Evolutionary conservation across 352 stramenopile genomes (phyloP).

Genomic region (Peronospora destructor): DNA sequence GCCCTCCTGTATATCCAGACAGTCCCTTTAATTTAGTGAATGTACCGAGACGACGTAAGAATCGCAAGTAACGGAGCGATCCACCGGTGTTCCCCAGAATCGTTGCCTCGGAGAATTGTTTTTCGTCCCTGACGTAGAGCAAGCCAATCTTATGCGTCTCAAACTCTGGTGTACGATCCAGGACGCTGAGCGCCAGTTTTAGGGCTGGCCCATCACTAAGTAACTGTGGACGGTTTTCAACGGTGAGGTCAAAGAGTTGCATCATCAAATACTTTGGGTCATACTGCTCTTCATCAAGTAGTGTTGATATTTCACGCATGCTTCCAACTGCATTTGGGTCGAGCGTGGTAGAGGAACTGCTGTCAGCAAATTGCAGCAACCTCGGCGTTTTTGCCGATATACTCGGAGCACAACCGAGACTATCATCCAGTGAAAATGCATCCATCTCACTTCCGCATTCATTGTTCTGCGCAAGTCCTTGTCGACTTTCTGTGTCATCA

Average conservation of each 20-base stretch:
- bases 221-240: conserved; percentile 47
- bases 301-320: neutral
- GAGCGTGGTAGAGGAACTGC: neutral
- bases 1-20: conserved; percentile 59
- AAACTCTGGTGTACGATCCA: conserved; percentile 74
- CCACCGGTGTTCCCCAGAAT: conserved; percentile 68
- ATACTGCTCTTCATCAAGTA: conserved; percentile 14
- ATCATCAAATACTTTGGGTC: conserved; percentile 78
- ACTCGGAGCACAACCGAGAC: neutral
- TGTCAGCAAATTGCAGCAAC: conserved; percentile 9
- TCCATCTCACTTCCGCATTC: conserved; percentile 16
- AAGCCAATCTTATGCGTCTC: conserved; percentile 86
- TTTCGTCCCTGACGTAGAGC: conserved; percentile 57
- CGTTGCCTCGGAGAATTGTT: conserved; percentile 52
- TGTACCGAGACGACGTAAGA: conserved; percentile 58
- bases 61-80: conserved; percentile 66
- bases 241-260: conserved; percentile 67
- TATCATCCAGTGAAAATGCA: conserved; percentile 27
- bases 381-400: conserved; percentile 4
- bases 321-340: neutral
- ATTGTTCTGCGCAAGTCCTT: conserved; percentile 3
- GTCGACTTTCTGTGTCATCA: conserved; percentile 5
- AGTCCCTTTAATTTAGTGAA: conserved; percentile 67
- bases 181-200: conserved; percentile 54
- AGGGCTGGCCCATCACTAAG: conserved; percentile 51